A percentile compares a stretch with the other conserved stretches of the same genome.
Conservation (phyloP, 495 filamentous ascomycete species). For the Penicillium psychrofluorescens region DNA sequence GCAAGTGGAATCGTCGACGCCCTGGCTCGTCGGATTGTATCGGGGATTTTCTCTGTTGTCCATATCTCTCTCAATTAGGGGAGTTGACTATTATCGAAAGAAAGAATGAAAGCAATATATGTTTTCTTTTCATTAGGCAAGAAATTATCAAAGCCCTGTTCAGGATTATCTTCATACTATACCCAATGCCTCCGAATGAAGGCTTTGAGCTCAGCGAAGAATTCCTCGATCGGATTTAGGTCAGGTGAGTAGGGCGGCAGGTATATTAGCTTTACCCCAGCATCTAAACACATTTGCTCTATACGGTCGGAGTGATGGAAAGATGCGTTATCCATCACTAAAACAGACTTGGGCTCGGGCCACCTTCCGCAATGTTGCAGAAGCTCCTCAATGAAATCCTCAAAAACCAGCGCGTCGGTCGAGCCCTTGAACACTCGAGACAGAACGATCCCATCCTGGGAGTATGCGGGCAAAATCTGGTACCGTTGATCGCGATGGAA, state of each 20-base stretch:
- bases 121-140: not conserved
- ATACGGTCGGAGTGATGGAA: not conserved
- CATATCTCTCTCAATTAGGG: too few species aligned
- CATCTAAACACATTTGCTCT: not conserved
- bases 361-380: not conserved
- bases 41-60: too few species aligned
- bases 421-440: not conserved
- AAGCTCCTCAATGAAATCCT: not conserved
- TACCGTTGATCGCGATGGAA: not conserved
- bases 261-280: not conserved
- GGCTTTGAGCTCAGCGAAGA: not conserved
- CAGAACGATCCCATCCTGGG: not conserved
- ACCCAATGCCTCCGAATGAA: not conserved
- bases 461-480: not conserved
- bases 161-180: not conserved
- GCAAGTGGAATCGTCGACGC: too few species aligned
- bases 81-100: too few species aligned
- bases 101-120: too few species aligned
- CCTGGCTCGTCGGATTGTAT: too few species aligned
- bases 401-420: too few species aligned
- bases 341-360: not conserved
- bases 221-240: slow-evolving; percentile 3
- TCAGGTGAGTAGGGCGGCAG: slow-evolving; percentile 4
- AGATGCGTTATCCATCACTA: not conserved
- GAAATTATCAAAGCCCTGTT: not conserved